phyloP scores from a whole-genome alignment of 768 basidiomycete genomes.

The Exidia glandulosa region DNA sequence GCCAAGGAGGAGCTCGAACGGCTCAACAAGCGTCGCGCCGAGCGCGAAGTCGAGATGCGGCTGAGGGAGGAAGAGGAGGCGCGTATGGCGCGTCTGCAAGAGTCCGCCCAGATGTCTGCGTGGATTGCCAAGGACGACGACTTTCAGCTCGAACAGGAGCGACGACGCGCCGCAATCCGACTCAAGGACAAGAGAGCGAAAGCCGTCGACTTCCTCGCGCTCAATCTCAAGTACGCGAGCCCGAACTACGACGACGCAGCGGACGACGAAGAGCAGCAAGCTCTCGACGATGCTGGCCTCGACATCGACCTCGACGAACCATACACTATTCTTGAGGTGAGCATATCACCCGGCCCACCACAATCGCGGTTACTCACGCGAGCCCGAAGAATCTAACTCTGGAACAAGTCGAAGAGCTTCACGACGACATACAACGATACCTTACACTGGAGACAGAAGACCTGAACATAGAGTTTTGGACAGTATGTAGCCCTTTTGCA shows the following conservation, averaged over 20 bases:
- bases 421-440: constrained; percentile 90
- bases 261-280: constrained; percentile 53
- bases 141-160: constrained; percentile 93
- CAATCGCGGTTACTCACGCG: constrained; percentile 6
- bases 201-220: constrained; percentile 93
- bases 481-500: constrained; percentile 36
- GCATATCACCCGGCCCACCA: constrained; percentile 17
- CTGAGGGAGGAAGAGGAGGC: constrained; percentile 89
- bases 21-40: constrained; percentile 80
- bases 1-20: constrained; percentile 93
- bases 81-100: constrained; percentile 77
- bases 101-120: constrained; percentile 95
- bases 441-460: constrained; percentile 75
- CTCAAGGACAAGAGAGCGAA: constrained; percentile 95
- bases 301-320: constrained; percentile 99
- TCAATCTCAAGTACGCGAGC: constrained; percentile 90
- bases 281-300: constrained; percentile 73
- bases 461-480: constrained; percentile 94
- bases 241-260: constrained; percentile 31
- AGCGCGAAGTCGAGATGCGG: constrained; percentile 81
- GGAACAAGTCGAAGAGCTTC: constrained; percentile 84
- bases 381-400: constrained; percentile 64
- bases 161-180: constrained; percentile 81
- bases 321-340: constrained; percentile 90
- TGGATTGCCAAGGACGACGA: constrained; percentile 97